Base-by-base conservation (phyloP, 1,139 yeast species). In the Lodderomyces metapsilosis region DNA sequence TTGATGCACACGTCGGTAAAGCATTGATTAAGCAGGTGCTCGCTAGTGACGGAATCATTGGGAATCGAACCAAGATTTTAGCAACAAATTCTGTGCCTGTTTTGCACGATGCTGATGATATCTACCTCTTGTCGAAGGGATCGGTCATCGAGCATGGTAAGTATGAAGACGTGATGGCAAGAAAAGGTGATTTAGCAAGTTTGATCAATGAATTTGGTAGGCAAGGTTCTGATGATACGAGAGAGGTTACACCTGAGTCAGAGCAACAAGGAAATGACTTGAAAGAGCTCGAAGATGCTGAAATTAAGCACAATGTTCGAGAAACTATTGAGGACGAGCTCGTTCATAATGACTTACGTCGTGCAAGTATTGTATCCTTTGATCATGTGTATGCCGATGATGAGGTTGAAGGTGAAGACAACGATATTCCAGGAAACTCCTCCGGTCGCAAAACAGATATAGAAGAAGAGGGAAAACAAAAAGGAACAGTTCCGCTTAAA, bases 251-350 rank as follows among this genome's bases (percentile, higher is more conserved):
- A 9, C 24, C 18, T 11, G 40, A 47, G 22, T 43, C 21, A 8
- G 32, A 22, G 12, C 36, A 28, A n/a, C 40, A 39, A 18, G 25
- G 55, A 32, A 74, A 66, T 9, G 17, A 27, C n/a, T 36, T 36
- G 24, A 15, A 17, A 16, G 34, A 36, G 13, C 18, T 30, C 6
- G 28, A 25, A 11, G 33, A 36, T n/a, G 32, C 39, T 4, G 23
- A 20, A 9, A n/a, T 28, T 5, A 32, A 18, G 3, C n/a, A 15
- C 5, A 17, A 11, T 21, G 4, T 15, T 20, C 20, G 28, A 5
- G 30, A 21, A 37, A 79, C 72, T 35, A 70, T 70, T 32, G 72
- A 66, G n/a, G 72, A 62, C 20, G 71, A 76, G 36, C 43, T 66
- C 1, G 57, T 57, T 40, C 34, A 39, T 13, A 33, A 30, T n/a